Evolutionary conservation across 805 yeast genomes (phyloP).

Genomic region (Sugiyamaella qingdaonensis): DNA sequence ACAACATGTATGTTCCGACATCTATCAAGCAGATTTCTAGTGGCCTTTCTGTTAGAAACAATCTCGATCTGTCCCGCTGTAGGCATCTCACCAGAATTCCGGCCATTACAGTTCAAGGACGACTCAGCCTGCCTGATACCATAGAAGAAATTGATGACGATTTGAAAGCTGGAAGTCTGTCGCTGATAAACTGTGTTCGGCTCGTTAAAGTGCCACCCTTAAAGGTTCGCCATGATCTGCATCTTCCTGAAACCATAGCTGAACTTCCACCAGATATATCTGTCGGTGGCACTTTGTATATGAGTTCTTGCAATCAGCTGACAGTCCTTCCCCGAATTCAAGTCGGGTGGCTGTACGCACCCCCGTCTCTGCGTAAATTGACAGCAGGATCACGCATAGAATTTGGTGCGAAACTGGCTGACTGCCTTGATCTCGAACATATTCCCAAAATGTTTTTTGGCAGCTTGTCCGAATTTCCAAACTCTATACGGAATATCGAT

Average conservation of each 20-base stretch:
- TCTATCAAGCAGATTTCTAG: background rate
- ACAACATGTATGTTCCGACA: background rate
- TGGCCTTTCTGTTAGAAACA: background rate
- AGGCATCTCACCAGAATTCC: background rate
- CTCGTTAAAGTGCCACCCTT: background rate
- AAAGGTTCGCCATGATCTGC: background rate
- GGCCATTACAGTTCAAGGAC: background rate
- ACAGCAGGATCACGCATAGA: background rate
- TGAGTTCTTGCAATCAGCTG: background rate
- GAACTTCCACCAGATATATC: background rate
- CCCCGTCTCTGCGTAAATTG: background rate
- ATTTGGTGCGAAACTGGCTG: background rate
- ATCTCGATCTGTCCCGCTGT: background rate
- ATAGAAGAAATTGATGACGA: background rate
- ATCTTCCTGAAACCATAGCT: background rate
- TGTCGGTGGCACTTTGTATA: background rate
- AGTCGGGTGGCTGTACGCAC: background rate
- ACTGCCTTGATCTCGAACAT: background rate
- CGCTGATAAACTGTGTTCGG: background rate
- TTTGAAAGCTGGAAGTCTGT: background rate
- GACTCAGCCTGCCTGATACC: background rate
- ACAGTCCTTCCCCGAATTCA: background rate
- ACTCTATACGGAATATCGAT: background rate
- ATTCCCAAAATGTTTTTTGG: background rate
- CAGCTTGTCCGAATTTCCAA: background rate